Evolutionary conservation across 371 early-diverging fungal species (phyloP), one percentile per base, ranked within the genome.

Genomic region (Rhizopus microsporus): DNA sequence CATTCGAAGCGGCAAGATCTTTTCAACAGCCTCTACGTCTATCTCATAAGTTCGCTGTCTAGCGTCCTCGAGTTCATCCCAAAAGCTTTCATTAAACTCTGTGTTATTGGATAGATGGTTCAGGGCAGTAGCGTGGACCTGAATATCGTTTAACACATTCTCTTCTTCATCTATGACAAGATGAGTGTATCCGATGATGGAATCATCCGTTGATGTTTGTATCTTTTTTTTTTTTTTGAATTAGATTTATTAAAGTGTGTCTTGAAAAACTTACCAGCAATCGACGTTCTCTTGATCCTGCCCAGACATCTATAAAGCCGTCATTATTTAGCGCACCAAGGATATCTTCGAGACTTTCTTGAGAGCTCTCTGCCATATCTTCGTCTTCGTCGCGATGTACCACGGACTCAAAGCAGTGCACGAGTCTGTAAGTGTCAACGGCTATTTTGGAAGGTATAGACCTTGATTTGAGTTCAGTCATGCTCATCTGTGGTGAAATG

Each of bases 381-480:
- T 45, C 33, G 9, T 49, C 35, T 9, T 40, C 16, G 13, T 16
- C n/a, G 29, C 9, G 29, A 4, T 34, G 23, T 7, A 57, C 39
- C 9, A 29, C 44, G n/a, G 40, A 16, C 29, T 46, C 37, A 57
- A 61, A 66, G 31, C 7, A 44, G 2, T 46, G 43, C 9, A 51
- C 56, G n/a, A 66, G 17, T 1, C 62, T 57, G 37, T 54, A 60
- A 6, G 57, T 66, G 46, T 66, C 62, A 1, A 65, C 54, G 0
- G 61, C 57, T 0, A 47, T 29, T n/a, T 50, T 29, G 5, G 58
- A 58, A 0, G 52, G 56, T 17, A 51, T 3, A 44, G 54, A 59
- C 13, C 42, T 44, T 12, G 38, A 23, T 8, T 56, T 63, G 17
- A 52, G 37, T 23, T 55, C 53, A 4, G 47, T 9, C 2, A 62